phyloP scores from a whole-genome alignment of 345 rosid genomes.

The Ceriops zippeliana region DNA sequence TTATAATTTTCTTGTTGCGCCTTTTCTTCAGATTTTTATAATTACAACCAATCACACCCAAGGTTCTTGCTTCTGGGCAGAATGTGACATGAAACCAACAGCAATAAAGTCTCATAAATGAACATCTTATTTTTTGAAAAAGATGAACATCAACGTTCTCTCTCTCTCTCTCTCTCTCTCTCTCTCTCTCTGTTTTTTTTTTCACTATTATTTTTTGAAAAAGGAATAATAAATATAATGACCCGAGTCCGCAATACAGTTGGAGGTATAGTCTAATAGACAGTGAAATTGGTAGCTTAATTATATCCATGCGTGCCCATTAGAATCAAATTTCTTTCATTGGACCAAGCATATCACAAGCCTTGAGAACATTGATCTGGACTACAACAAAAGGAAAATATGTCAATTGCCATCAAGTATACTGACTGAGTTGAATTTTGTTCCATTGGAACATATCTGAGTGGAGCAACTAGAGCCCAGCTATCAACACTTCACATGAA shows the following conservation, averaged over 20 bases:
- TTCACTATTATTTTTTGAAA: background rate
- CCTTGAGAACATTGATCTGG: background rate
- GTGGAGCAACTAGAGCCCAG: background rate
- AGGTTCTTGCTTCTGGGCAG: slow-evolving; percentile 21
- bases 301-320: background rate
- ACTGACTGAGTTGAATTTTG: background rate
- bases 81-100: slow-evolving; percentile 53
- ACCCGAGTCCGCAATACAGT: background rate
- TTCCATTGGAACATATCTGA: background rate
- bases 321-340: background rate
- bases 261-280: background rate
- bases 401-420: slow-evolving; percentile 2
- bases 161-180: background rate
- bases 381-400: background rate
- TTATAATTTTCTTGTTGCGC: background rate
- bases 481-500: slow-evolving; percentile 13
- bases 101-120: slow-evolving; percentile 47
- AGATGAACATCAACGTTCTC: too few species aligned
- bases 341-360: background rate
- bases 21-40: background rate
- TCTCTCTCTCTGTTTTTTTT: background rate
- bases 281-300: background rate
- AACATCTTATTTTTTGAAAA: slow-evolving; percentile 4
- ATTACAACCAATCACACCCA: background rate
- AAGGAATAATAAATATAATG: background rate